Conservation (phyloP, 2,329 filamentous ascomycete species). For the Venturia carpophila region DNA sequence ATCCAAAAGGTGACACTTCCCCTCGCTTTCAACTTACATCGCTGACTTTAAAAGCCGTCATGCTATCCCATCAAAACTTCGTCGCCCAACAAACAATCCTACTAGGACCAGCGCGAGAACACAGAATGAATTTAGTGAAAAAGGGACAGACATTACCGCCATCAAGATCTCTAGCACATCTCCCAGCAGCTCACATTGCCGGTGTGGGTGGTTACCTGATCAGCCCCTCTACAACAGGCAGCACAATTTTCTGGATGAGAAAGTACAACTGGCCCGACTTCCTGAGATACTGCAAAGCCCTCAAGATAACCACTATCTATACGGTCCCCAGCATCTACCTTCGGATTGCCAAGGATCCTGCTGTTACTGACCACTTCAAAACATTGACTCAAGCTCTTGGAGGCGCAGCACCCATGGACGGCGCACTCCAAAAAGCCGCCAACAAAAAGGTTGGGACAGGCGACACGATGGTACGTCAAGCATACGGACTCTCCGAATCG, state of each 20-base stretch:
- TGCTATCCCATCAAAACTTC: conserved; percentile 38
- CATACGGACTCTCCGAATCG: conserved; percentile 19
- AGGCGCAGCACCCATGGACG: conserved; percentile 51
- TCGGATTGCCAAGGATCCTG: conserved; percentile 49
- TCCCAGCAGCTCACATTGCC: conserved; percentile 42
- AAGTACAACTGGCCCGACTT: conserved; percentile 51
- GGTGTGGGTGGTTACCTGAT: conserved; percentile 41
- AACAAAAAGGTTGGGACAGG: conserved; percentile 41
- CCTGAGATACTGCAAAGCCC: conserved; percentile 43
- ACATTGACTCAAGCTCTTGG: conserved; percentile 40
- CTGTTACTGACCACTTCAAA: conserved; percentile 50
- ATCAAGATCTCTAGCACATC: conserved; percentile 32
- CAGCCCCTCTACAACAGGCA: conserved; percentile 32
- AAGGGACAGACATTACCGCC: conserved; percentile 22
- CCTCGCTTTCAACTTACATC: not conserved
- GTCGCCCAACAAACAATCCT: conserved; percentile 34
- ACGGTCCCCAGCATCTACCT: conserved; percentile 55
- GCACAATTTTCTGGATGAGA: conserved; percentile 53
- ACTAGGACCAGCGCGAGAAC: conserved; percentile 26
- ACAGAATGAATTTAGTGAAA: not conserved
- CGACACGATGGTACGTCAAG: conserved; percentile 32
- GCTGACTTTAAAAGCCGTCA: conserved; percentile 28
- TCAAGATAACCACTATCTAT: conserved; percentile 48
- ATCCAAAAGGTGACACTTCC: conserved; percentile 34
- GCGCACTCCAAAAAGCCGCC: conserved; percentile 46